Evolutionary conservation across 441 rosid species (phyloP).

Genomic region (Gossypium gossypioides): DNA sequence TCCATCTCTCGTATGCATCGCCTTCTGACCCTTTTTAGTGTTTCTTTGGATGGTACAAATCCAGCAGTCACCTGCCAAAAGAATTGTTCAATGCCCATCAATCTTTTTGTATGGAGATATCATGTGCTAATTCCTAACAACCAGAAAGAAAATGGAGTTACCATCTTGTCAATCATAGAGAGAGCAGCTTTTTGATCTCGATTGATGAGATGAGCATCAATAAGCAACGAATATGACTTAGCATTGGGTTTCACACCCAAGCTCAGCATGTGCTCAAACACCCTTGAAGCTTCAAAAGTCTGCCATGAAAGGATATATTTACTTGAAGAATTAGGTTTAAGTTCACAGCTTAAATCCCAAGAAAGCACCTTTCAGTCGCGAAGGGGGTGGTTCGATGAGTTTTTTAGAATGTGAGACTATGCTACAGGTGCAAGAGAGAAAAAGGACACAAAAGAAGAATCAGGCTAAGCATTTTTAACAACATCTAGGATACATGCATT

Average conservation of each 20-base stretch:
- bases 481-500: not conserved
- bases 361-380: not conserved
- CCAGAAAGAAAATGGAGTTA: slow-evolving; percentile 21
- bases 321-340: slow-evolving; percentile 16
- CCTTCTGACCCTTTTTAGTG: slow-evolving; percentile 67
- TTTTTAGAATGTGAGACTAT: not conserved
- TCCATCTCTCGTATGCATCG: slow-evolving; percentile 78
- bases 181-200: slow-evolving; percentile 80
- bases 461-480: not conserved
- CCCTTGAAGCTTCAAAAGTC: slow-evolving; percentile 80
- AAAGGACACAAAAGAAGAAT: not conserved
- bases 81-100: not conserved
- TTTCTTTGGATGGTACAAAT: slow-evolving; percentile 67
- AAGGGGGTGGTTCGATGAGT: not conserved
- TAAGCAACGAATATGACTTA: slow-evolving; percentile 64
- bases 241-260: slow-evolving; percentile 76
- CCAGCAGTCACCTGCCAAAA: slow-evolving; percentile 58
- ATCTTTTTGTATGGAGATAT: slow-evolving; percentile 16
- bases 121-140: not conserved
- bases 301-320: slow-evolving; percentile 26
- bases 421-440: not conserved
- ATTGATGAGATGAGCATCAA: slow-evolving; percentile 79
- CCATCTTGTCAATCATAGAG: slow-evolving; percentile 62
- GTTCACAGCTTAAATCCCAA: not conserved
- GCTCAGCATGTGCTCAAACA: slow-evolving; percentile 67